These are phyloP conservation scores for Calendula officinalis DNA, from an alignment of 129 eudicot genomes.

Conservation along the genomic window DNA sequence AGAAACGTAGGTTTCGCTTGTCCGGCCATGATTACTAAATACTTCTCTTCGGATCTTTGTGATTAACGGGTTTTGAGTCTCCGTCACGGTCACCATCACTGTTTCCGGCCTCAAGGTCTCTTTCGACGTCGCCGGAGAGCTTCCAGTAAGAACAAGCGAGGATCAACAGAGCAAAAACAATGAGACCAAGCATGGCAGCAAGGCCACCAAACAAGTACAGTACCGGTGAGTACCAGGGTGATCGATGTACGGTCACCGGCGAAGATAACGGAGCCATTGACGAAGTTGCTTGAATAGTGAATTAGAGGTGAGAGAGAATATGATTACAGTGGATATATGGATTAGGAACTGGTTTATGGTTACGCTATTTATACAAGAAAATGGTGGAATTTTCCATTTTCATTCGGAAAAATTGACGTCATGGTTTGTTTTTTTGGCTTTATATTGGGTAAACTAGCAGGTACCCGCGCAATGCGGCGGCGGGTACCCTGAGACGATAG, in stretches of 20 bases:
- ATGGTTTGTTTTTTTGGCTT: neutral
- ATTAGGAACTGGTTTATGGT: conserved; percentile 18
- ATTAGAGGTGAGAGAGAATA: neutral
- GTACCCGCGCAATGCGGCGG: no score
- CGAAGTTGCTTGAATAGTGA: conserved; percentile 13
- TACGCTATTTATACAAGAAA: conserved; percentile 27
- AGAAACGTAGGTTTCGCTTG: conserved; percentile 52
- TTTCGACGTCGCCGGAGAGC: conserved; percentile 44
- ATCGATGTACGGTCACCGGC: conserved; percentile 26
- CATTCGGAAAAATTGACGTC: conserved; percentile 10
- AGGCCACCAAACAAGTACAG: conserved; percentile 72
- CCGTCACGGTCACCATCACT: conserved; percentile 30
- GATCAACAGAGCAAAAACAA: conserved; percentile 63
- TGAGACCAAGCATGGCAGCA: conserved; percentile 72
- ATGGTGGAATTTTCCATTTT: neutral
- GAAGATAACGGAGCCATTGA: conserved; percentile 25
- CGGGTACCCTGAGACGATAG: no score
- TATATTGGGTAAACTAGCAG: no score
- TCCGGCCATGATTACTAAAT: conserved; percentile 61
- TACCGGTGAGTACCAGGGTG: conserved; percentile 74
- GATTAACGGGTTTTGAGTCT: conserved; percentile 23
- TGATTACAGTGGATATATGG: conserved; percentile 25
- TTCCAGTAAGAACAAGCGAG: conserved; percentile 84
- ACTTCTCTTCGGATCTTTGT: conserved; percentile 45
- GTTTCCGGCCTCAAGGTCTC: conserved; percentile 30